A percentile compares a stretch with the other conserved stretches of the same genome.
These are phyloP conservation scores for Xylariaceae sp. DNA, from an alignment of 2,329 filamentous ascomycete genomes.

Conservation along the genomic window DNA sequence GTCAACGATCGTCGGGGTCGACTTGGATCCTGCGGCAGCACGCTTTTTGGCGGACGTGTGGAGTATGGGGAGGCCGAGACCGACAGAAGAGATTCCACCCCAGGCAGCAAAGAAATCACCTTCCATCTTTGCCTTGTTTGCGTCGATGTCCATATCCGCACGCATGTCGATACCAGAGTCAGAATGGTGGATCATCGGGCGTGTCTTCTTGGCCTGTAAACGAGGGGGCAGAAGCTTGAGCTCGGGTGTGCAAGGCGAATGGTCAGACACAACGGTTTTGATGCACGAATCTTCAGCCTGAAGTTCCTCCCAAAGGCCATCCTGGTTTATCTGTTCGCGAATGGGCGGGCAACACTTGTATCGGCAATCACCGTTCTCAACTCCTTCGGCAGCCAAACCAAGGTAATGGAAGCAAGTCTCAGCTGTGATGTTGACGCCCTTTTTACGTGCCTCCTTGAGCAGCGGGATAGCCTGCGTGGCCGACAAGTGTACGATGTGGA, in stretches of 20 bases:
- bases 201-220: slow-evolving; percentile 44
- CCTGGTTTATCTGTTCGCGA: slow-evolving; percentile 72
- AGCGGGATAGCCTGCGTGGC: slow-evolving; percentile 84
- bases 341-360: slow-evolving; percentile 97
- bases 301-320: slow-evolving; percentile 82
- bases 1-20: slow-evolving; percentile 58
- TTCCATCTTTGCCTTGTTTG: slow-evolving; percentile 36
- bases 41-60: slow-evolving; percentile 69
- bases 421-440: slow-evolving; percentile 80
- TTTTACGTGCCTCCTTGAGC: slow-evolving; percentile 64
- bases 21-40: slow-evolving; percentile 41
- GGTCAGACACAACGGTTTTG: slow-evolving; percentile 86
- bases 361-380: slow-evolving; percentile 77
- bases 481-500: slow-evolving; percentile 92
- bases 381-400: slow-evolving; percentile 73
- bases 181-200: slow-evolving; percentile 40
- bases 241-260: slow-evolving; percentile 92
- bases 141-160: slow-evolving; percentile 29
- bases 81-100: slow-evolving; percentile 94
- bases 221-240: slow-evolving; percentile 78
- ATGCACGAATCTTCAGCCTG: slow-evolving; percentile 68
- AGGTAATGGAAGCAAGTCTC: slow-evolving; percentile 97
- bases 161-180: slow-evolving; percentile 52
- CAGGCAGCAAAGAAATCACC: slow-evolving; percentile 95
- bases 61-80: slow-evolving; percentile 84